Evolutionary conservation across 495 filamentous ascomycete species (phyloP).

Genomic region (Podospora anserina): DNA sequence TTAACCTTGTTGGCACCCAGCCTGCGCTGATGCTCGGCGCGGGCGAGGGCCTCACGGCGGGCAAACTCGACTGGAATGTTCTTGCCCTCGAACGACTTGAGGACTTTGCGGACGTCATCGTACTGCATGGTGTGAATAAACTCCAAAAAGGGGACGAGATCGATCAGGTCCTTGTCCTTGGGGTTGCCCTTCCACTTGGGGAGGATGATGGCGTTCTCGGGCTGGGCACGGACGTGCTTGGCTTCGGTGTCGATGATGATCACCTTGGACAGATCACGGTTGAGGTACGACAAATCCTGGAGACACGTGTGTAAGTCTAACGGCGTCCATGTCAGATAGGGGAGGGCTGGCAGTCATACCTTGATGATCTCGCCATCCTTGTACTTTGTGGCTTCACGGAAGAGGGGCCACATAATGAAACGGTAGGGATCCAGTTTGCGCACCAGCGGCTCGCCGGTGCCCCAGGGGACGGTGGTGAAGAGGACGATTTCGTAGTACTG

Average conservation of each 20-base stretch:
- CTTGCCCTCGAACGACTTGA: constrained; percentile 83
- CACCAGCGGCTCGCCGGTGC: constrained; percentile 79
- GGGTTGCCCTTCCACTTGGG: constrained; percentile 83
- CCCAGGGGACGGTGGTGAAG: constrained; percentile 81
- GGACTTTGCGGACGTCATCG: constrained; percentile 74
- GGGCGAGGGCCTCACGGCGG: constrained; percentile 76
- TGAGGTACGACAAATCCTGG: constrained; percentile 92
- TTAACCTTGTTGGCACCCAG: constrained; percentile 68
- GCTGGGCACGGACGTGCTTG: constrained; percentile 76
- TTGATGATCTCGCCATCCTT: constrained; percentile 95
- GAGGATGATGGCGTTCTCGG: constrained; percentile 89
- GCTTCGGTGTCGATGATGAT: constrained; percentile 87
- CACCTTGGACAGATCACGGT: constrained; percentile 89
- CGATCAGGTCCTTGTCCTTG: constrained; percentile 78
- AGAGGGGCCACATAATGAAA: constrained; percentile 92
- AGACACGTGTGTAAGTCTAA: constrained; percentile 12
- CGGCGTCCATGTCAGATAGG: background rate
- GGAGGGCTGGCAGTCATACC: constrained; percentile 49
- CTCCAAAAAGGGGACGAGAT: constrained; percentile 91
- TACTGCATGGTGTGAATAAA: constrained; percentile 92
- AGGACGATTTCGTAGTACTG: constrained; percentile 97
- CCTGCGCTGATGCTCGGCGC: constrained; percentile 74
- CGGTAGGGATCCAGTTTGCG: constrained; percentile 94
- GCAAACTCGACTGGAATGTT: constrained; percentile 87
- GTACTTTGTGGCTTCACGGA: constrained; percentile 91